These are phyloP conservation scores for Coemansia sp. DNA, from an alignment of 192 early-diverging fungal species.

Conservation along the genomic window DNA sequence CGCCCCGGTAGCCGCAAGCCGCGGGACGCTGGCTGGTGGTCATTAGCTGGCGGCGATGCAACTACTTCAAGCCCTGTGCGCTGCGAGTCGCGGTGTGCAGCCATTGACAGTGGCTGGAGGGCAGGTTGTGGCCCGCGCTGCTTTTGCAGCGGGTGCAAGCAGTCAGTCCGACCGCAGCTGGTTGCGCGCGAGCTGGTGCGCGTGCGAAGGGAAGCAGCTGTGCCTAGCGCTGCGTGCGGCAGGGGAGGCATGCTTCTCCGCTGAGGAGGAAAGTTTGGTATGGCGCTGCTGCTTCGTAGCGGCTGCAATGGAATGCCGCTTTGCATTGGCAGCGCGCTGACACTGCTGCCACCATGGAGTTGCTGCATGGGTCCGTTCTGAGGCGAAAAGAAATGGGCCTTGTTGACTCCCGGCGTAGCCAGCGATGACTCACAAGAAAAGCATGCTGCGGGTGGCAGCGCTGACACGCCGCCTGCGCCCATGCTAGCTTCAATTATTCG, in stretches of 20 bases:
- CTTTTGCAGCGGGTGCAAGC: not conserved
- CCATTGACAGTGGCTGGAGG: not conserved
- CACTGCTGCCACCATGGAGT: not conserved
- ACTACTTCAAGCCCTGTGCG: not conserved
- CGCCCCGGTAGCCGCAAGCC: not conserved
- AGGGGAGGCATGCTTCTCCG: constrained; percentile 29
- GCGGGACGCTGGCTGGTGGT: not conserved
- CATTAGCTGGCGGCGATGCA: not conserved
- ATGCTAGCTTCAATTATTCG: constrained; percentile 22
- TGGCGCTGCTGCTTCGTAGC: not conserved
- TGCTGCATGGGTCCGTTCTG: not conserved
- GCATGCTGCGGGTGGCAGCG: constrained; percentile 7
- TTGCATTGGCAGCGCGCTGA: not conserved
- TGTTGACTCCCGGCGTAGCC: constrained; percentile 23
- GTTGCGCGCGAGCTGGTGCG: constrained; percentile 15
- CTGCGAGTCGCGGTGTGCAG: not conserved
- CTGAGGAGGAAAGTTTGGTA: not conserved
- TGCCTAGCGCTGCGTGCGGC: not conserved
- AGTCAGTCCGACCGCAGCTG: constrained; percentile 1
- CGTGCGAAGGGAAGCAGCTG: not conserved
- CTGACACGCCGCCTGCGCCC: not conserved
- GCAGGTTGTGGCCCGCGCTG: not conserved
- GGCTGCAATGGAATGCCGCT: not conserved
- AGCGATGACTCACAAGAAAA: constrained; percentile 46
- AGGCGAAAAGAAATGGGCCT: constrained; percentile 13